These are phyloP conservation scores for Trametes gibbosa DNA, from an alignment of 768 basidiomycete genomes.

Conservation along the genomic window DNA sequence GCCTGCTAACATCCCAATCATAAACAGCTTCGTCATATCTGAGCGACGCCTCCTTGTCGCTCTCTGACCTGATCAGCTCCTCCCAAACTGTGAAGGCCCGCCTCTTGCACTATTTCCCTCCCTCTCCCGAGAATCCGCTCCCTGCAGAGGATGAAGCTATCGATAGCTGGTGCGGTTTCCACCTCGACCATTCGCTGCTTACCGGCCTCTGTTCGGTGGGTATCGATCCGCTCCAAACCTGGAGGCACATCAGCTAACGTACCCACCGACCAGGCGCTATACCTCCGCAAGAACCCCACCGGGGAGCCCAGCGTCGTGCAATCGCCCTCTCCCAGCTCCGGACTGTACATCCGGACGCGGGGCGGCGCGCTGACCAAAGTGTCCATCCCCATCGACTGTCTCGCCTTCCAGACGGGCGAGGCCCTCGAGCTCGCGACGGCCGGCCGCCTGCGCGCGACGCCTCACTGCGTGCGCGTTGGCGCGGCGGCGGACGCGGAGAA, in stretches of 20 bases:
- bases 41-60: conserved; percentile 61
- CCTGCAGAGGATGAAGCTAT: conserved; percentile 58
- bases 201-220: conserved; percentile 90
- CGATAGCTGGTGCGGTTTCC: conserved; percentile 94
- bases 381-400: conserved; percentile 76
- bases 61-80: conserved; percentile 66
- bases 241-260: background rate
- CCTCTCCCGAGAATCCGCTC: conserved; percentile 38
- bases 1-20: background rate
- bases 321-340: conserved; percentile 73
- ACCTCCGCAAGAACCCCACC: conserved; percentile 50
- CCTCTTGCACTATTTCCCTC: conserved; percentile 94
- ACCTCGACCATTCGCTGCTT: conserved; percentile 86
- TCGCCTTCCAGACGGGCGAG: conserved; percentile 98
- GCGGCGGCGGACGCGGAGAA: conserved; percentile 40
- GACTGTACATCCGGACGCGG: conserved; percentile 88
- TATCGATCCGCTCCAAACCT: background rate
- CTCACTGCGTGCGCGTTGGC: conserved; percentile 88
- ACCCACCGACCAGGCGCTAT: conserved; percentile 67
- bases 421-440: conserved; percentile 88
- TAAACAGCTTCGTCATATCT: conserved; percentile 60
- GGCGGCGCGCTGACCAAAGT: conserved; percentile 79
- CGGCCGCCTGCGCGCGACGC: conserved; percentile 81
- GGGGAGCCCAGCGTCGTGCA: conserved; percentile 48
- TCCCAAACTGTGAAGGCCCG: conserved; percentile 90